A percentile compares a stretch with the other conserved stretches of the same genome.
These are phyloP conservation scores for Chimonanthus praecox DNA, from an alignment of 164 flowering plant species.

Conservation along the genomic window DNA sequence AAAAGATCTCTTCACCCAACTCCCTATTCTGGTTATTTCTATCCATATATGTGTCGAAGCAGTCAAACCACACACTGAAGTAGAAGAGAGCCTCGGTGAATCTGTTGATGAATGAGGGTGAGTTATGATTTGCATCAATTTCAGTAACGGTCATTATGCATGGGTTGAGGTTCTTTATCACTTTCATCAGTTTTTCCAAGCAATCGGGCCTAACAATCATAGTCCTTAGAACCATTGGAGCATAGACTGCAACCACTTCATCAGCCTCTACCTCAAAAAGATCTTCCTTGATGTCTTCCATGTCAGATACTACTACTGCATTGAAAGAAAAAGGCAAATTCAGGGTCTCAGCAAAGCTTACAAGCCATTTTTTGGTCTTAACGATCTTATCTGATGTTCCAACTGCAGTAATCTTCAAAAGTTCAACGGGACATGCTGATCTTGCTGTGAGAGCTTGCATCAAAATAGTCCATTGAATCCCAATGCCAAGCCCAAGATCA, in stretches of 20 bases:
- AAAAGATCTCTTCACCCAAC: conserved; percentile 21
- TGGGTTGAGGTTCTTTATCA: conserved; percentile 34
- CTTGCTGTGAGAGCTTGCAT: conserved; percentile 45
- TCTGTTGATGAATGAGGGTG: conserved; percentile 34
- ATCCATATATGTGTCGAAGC: conserved; percentile 31
- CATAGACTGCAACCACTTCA: conserved; percentile 33
- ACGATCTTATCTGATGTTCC: conserved; percentile 20
- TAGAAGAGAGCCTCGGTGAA: conserved; percentile 49
- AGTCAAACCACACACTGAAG: conserved; percentile 17
- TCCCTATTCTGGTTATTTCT: conserved; percentile 22
- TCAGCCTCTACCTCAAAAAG: conserved; percentile 33
- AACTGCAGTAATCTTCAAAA: conserved; percentile 41
- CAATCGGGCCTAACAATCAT: conserved; percentile 10
- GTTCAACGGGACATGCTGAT: conserved; percentile 25
- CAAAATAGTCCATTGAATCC: conserved; percentile 34
- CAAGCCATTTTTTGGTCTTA: conserved; percentile 29
- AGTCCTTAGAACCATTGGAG: conserved; percentile 9
- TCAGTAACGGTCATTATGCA: conserved; percentile 39
- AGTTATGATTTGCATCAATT: conserved; percentile 43
- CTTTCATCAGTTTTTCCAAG: conserved; percentile 35
- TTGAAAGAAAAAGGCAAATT: conserved; percentile 30
- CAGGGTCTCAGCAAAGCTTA: conserved; percentile 29
- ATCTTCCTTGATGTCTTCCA: conserved; percentile 32
- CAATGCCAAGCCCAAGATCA: conserved; percentile 35
- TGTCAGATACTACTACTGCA: conserved; percentile 22